Base-by-base conservation (phyloP, 208 protist genomes). In the Angomonas deanei region DNA sequence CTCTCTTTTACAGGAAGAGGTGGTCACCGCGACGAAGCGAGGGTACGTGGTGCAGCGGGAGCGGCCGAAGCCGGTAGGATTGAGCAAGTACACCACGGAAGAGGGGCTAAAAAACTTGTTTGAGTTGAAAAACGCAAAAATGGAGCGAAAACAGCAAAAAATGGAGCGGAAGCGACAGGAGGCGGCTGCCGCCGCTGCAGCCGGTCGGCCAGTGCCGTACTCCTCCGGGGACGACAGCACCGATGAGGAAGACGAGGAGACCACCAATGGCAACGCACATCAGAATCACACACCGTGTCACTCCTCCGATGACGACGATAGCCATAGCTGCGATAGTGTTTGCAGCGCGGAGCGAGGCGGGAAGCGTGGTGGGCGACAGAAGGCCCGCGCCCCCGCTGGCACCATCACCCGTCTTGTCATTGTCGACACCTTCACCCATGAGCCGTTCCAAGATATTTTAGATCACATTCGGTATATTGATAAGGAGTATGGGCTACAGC, bases 391-490 rank as follows among this genome's bases (percentile, higher is more conserved):
- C 5, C 70, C 76, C 24, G 50, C 73, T 27, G 85, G 90, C 50
- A 66, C 73, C 39, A 48, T 94, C 23, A 72, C 84, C 2, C 74
- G 72, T 1, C 72, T 94, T 10, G 82, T 94, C 23, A 46, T 94
- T 36, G 78, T 94, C 0, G 88, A 94, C 64, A 59, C 63, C 64
- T 94, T 82, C 67, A 91, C 88, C 31, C 88, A 94, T 64, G 88
- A 94, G 55, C 73, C 78, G 21, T 82, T 87, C 24, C 46, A 32
- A 30, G 85, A 92, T 28, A 89, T 92, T 65, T 58, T 83, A 15
- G 63, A 78, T n/a, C 74, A 89, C 46, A 28, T 94, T 8, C 77
- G 88, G 36, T 84, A 68, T 50, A 57, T 92, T 15, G 85, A 94
- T 56, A 33, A 72, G 38, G 70, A 91, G 52, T 73, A 85, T 53